A percentile compares a stretch with the other conserved stretches of the same genome.
phyloP scores from a whole-genome alignment of 1,139 yeast genomes.

The Blastobotrys aristatus region DNA sequence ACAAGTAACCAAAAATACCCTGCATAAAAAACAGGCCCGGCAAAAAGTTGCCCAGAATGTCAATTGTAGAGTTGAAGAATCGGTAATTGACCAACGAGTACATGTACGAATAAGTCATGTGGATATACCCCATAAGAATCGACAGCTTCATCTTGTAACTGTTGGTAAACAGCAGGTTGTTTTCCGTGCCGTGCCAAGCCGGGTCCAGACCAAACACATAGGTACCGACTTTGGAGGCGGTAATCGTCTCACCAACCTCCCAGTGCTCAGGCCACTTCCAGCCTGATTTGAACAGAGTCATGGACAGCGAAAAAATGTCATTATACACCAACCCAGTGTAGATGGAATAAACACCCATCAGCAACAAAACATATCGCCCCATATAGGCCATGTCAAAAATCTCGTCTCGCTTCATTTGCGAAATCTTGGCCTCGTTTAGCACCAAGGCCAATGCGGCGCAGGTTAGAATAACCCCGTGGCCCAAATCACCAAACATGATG shows the following conservation, averaged over 20 bases:
- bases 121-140: constrained; percentile 88
- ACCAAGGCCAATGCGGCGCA: constrained; percentile 70
- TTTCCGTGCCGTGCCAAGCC: constrained; percentile 97
- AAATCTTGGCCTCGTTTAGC: constrained; percentile 59
- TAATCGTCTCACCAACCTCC: constrained; percentile 55
- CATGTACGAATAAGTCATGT: constrained; percentile 86
- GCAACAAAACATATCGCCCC: constrained; percentile 81
- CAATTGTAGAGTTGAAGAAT: constrained; percentile 70
- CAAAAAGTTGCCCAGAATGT: constrained; percentile 85
- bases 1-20: constrained; percentile 87
- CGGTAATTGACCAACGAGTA: constrained; percentile 80
- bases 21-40: constrained; percentile 96
- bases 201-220: constrained; percentile 88
- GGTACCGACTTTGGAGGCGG: constrained; percentile 59
- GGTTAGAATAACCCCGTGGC: constrained; percentile 82
- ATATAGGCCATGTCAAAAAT: constrained; percentile 93
- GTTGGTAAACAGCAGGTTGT: constrained; percentile 81
- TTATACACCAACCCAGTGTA: constrained; percentile 92
- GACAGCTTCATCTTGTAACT: constrained; percentile 96
- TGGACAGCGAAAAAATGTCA: constrained; percentile 84
- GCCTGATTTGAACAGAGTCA: constrained; percentile 80
- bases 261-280: constrained; percentile 87
- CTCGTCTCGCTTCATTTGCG: constrained; percentile 73
- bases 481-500: constrained; percentile 97
- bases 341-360: constrained; percentile 92